A percentile compares a stretch with the other conserved stretches of the same genome.
Evolutionary conservation across 208 protist genomes (phyloP).

Genomic region (Spongospora subterranea): DNA sequence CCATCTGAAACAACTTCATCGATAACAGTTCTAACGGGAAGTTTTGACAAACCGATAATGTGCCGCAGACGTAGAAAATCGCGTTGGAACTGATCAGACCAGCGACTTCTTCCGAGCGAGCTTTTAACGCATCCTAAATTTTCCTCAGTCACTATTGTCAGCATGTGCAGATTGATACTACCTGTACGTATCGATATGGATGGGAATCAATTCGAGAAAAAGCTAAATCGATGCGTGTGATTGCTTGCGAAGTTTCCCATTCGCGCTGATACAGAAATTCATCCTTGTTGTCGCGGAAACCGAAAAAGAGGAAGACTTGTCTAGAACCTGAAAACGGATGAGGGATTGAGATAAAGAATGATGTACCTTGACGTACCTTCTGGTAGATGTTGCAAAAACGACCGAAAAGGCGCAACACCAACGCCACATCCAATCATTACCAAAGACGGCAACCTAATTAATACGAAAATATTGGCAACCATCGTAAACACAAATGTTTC

Average conservation of each 20-base stretch:
- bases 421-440: conserved; percentile 48
- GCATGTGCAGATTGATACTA: background rate
- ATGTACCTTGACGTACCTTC: background rate
- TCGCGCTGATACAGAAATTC: conserved; percentile 11
- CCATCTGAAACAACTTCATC: background rate
- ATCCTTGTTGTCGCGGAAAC: conserved; percentile 38
- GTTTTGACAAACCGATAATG: background rate
- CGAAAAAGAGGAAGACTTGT: background rate
- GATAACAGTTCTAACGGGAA: background rate
- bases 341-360: background rate
- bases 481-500: background rate
- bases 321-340: background rate
- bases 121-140: conserved; percentile 10
- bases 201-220: background rate
- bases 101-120: background rate
- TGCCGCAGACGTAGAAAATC: conserved; percentile 30
- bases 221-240: background rate
- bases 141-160: background rate
- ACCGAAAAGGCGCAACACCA: conserved; percentile 7
- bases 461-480: too few relatives aligned
- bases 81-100: background rate
- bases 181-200: conserved; percentile 7
- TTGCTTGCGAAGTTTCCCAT: background rate
- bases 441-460: background rate
- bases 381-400: conserved; percentile 31